Evolutionary conservation across 2,329 filamentous ascomycete genomes (phyloP).

Genomic region (Scedosporium dehoogii): DNA sequence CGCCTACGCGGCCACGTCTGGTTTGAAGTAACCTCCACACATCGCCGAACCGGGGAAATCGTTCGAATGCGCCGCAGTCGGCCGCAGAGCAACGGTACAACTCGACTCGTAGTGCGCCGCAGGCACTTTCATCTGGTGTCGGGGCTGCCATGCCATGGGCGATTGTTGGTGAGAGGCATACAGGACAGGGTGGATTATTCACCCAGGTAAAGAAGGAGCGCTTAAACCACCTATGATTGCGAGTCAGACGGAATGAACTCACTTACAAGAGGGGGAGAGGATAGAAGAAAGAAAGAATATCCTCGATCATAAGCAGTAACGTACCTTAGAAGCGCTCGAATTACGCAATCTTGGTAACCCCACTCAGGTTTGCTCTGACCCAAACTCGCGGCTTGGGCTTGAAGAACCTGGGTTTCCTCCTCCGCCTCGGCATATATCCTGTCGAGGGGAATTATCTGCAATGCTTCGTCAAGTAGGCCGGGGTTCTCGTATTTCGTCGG

Average conservation of each 20-base stretch:
- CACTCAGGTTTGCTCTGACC: slow-evolving; percentile 76
- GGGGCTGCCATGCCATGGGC: slow-evolving; percentile 76
- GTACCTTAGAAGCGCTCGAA: slow-evolving; percentile 75
- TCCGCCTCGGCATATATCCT: slow-evolving; percentile 90
- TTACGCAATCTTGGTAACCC: slow-evolving; percentile 96
- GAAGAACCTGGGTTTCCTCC: slow-evolving; percentile 80
- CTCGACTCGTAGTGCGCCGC: slow-evolving; percentile 79
- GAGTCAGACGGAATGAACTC: too few species aligned
- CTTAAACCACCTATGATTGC: slow-evolving; percentile 65
- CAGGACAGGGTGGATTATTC: slow-evolving; percentile 81
- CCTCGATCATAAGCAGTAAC: slow-evolving; percentile 21
- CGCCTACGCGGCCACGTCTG: slow-evolving; percentile 74
- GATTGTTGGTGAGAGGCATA: slow-evolving; percentile 74
- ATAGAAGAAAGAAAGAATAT: background rate
- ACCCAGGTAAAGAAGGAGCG: slow-evolving; percentile 92
- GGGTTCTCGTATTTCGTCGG: slow-evolving; percentile 96
- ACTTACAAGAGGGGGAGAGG: too few species aligned
- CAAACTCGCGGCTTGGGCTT: slow-evolving; percentile 81
- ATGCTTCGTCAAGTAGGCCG: slow-evolving; percentile 81
- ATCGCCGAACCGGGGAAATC: slow-evolving; percentile 90
- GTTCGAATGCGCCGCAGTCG: slow-evolving; percentile 68
- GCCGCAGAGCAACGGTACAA: slow-evolving; percentile 76
- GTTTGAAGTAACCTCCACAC: slow-evolving; percentile 89
- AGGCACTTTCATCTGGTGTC: slow-evolving; percentile 79
- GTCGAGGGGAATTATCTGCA: slow-evolving; percentile 78